These are phyloP conservation scores for Clonostachys rhizophaga DNA, from an alignment of 2,329 filamentous ascomycete species.

Conservation along the genomic window DNA sequence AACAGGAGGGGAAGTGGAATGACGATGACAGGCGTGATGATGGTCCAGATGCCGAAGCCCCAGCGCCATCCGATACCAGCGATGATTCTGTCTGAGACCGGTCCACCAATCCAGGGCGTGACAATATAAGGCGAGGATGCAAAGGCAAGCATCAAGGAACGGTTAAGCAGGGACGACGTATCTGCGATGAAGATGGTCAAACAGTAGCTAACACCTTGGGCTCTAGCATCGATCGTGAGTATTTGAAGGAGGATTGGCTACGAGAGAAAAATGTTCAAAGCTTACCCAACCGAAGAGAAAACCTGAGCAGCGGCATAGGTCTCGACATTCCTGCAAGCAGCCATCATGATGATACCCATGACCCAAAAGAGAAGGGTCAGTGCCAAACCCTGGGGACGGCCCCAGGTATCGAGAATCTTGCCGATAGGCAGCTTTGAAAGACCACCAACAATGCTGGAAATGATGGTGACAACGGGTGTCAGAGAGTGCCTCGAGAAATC, in stretches of 20 bases:
- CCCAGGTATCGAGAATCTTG: constrained; percentile 62
- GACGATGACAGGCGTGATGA: constrained; percentile 55
- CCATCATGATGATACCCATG: constrained; percentile 59
- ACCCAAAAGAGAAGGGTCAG: constrained; percentile 44
- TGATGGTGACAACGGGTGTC: constrained; percentile 43
- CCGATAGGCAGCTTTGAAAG: constrained; percentile 59
- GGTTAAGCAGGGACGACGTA: constrained; percentile 60
- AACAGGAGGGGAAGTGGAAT: constrained; percentile 52
- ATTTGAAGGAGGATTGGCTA: constrained; percentile 44
- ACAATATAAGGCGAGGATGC: constrained; percentile 62
- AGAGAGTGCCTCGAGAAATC: constrained; percentile 44
- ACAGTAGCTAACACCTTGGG: constrained; percentile 33
- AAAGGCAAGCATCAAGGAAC: constrained; percentile 59
- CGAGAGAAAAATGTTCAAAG: constrained; percentile 23
- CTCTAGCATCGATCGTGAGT: constrained; percentile 45
- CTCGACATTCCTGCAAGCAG: constrained; percentile 52
- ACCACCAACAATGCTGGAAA: constrained; percentile 49
- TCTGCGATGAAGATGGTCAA: constrained; percentile 61
- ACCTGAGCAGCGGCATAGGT: constrained; percentile 62
- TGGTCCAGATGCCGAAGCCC: constrained; percentile 62
- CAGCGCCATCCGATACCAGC: constrained; percentile 55
- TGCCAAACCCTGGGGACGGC: constrained; percentile 56
- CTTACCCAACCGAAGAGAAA: constrained; percentile 59
- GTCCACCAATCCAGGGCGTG: constrained; percentile 60
- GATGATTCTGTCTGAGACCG: constrained; percentile 47